Evolutionary conservation across 345 rosid genomes (phyloP).

Genomic region (Euphorbia pulcherrima): DNA sequence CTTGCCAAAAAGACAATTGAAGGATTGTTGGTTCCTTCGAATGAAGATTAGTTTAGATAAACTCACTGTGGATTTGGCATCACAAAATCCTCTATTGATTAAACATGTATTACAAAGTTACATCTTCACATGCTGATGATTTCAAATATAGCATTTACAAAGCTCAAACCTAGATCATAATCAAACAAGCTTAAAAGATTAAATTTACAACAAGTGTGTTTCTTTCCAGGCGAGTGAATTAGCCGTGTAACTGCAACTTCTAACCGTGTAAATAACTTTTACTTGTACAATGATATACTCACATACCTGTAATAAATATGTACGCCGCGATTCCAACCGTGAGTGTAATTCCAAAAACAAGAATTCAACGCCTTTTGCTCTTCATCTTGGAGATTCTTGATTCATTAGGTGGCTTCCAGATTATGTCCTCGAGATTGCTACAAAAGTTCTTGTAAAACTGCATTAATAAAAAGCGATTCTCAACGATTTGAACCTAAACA

Average conservation of each 20-base stretch:
- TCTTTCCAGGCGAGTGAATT: not conserved
- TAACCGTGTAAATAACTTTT: not conserved
- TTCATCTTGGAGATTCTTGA: slow-evolving; percentile 54
- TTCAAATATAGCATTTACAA: slow-evolving; percentile 4
- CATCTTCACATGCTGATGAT: not conserved
- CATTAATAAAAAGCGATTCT: slow-evolving; percentile 10
- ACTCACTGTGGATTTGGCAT: not conserved
- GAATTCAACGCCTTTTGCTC: slow-evolving; percentile 56
- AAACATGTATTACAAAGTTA: not conserved
- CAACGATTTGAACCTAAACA: not conserved
- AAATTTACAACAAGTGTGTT: slow-evolving; percentile 16
- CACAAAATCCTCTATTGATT: not conserved
- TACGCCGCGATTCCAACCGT: not conserved
- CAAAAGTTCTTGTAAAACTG: slow-evolving; percentile 91
- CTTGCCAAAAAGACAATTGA: too few species aligned
- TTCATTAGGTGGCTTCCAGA: slow-evolving; percentile 79
- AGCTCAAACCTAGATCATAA: not conserved
- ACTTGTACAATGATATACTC: not conserved
- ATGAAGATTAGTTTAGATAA: not conserved
- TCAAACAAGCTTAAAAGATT: not conserved
- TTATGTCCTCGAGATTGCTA: slow-evolving; percentile 81
- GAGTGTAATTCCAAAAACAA: not conserved
- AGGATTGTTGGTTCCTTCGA: not conserved
- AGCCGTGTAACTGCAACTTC: not conserved
- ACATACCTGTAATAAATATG: not conserved